Evolutionary conservation across 2,329 filamentous ascomycete genomes (phyloP).

Genomic region (Lecanosticta acicola): DNA sequence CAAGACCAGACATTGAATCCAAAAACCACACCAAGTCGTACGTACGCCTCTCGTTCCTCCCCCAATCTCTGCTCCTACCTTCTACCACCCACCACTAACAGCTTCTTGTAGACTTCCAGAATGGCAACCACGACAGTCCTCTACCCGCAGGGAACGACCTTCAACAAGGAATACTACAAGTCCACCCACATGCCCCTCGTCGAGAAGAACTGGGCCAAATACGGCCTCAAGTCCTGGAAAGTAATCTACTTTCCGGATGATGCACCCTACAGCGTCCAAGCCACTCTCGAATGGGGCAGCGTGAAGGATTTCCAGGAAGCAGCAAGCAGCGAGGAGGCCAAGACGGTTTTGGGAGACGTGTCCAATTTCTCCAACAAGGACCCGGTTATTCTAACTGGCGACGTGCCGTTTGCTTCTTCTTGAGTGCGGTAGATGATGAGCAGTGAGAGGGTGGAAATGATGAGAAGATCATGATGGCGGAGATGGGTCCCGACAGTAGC

Average conservation of each 20-base stretch:
- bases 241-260: slow-evolving; percentile 30
- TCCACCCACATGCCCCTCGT: slow-evolving; percentile 37
- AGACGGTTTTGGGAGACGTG: slow-evolving; percentile 30
- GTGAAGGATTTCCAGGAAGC: slow-evolving; percentile 28
- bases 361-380: slow-evolving; percentile 34
- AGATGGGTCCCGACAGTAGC: too few species aligned
- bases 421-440: too few species aligned
- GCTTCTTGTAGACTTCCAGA: slow-evolving; percentile 8
- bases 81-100: too few species aligned
- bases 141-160: slow-evolving; percentile 34
- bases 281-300: slow-evolving; percentile 30
- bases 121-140: slow-evolving; percentile 28
- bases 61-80: too few species aligned
- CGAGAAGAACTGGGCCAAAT: slow-evolving; percentile 26
- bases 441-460: too few species aligned
- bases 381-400: slow-evolving; percentile 30
- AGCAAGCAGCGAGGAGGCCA: slow-evolving; percentile 15
- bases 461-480: background rate
- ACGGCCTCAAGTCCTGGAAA: slow-evolving; percentile 32
- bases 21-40: too few species aligned
- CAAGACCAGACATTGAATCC: too few species aligned
- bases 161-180: slow-evolving; percentile 39
- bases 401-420: slow-evolving; percentile 18
- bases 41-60: too few species aligned
- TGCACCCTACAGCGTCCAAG: slow-evolving; percentile 31